These are phyloP conservation scores for Solanum hybrid DNA, from an alignment of 305 asterid genomes.

Conservation along the genomic window DNA sequence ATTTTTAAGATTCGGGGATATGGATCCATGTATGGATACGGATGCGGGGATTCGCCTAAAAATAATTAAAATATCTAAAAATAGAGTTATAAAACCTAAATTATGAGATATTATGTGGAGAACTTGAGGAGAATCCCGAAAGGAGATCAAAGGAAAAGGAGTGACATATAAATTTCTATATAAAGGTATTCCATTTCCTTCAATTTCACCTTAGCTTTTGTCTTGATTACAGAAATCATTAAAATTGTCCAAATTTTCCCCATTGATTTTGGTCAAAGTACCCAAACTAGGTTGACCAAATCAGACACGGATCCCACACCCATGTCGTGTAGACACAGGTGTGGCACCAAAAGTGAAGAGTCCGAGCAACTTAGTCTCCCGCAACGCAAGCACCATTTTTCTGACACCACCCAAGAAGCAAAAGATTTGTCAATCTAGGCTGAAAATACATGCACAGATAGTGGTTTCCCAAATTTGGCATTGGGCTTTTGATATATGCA, in stretches of 20 bases:
- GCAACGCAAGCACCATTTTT: neutral
- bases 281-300: neutral
- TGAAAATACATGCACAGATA: neutral
- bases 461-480: neutral
- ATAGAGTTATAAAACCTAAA: neutral
- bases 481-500: neutral
- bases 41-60: neutral
- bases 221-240: neutral
- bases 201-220: neutral
- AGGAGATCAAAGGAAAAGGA: neutral
- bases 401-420: neutral
- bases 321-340: neutral
- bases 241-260: neutral
- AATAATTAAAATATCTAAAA: neutral
- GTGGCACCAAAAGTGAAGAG: neutral
- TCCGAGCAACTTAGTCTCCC: neutral
- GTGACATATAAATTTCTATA: neutral
- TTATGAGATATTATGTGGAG: neutral
- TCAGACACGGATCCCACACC: neutral
- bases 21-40: neutral
- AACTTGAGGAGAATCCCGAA: neutral
- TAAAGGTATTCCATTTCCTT: neutral
- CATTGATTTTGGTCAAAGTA: neutral
- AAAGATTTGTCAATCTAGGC: neutral
- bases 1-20: neutral